phyloP scores from a whole-genome alignment of 345 rosid genomes.

The Salix brachista region DNA sequence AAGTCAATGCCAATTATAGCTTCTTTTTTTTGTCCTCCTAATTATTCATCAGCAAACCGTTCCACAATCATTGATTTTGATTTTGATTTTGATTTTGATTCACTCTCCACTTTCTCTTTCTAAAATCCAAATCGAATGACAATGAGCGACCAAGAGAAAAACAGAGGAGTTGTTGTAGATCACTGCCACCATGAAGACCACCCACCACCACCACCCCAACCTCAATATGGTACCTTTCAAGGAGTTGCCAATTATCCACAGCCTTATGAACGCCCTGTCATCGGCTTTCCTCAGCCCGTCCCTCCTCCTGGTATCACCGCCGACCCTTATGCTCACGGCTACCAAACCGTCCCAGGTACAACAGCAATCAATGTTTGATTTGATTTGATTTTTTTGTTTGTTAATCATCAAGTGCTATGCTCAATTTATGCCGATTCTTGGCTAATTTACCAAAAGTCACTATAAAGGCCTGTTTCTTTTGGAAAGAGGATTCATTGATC shows the following conservation, averaged over 20 bases:
- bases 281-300: constrained; percentile 84
- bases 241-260: constrained; percentile 89
- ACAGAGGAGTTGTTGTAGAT: not conserved
- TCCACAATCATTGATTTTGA: too few relatives aligned
- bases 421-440: not conserved
- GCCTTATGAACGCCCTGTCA: constrained; percentile 47
- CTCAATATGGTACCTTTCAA: constrained; percentile 90
- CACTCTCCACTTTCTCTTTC: not conserved
- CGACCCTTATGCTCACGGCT: constrained; percentile 56
- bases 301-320: constrained; percentile 64
- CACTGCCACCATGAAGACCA: constrained; percentile 4
- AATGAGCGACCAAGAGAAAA: constrained; percentile 14
- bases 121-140: not conserved
- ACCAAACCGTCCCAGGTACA: constrained; percentile 71
- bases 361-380: not conserved
- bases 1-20: too few relatives aligned
- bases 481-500: not conserved
- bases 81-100: not conserved
- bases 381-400: not conserved
- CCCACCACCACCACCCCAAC: not conserved
- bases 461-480: not conserved
- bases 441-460: not conserved
- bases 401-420: not conserved
- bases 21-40: too few relatives aligned
- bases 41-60: too few relatives aligned